Percentiles rank a stretch among this genome's conserved stretches.
phyloP scores from a whole-genome alignment of 2,329 filamentous ascomycete genomes.

The Cercospora canescens region DNA sequence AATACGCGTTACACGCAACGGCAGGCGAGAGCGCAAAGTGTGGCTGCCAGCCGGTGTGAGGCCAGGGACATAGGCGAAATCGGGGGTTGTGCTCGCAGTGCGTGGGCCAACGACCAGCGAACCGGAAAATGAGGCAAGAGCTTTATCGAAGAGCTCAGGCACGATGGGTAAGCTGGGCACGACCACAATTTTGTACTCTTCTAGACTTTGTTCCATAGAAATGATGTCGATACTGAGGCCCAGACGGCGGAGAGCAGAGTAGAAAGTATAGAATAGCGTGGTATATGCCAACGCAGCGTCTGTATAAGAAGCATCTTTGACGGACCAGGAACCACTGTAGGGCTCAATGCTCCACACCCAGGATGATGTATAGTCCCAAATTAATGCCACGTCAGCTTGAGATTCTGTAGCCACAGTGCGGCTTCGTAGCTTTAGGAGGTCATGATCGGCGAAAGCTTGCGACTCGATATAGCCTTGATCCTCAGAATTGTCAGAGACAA shows the following conservation, averaged over 20 bases:
- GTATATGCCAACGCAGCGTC: conserved; percentile 19
- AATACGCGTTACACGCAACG: conserved; percentile 24
- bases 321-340: conserved; percentile 24
- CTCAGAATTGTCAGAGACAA: conserved; percentile 22
- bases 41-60: conserved; percentile 20
- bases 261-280: conserved; percentile 25
- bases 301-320: conserved; percentile 23
- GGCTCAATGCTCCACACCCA: conserved; percentile 30
- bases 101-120: conserved; percentile 24
- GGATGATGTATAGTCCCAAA: conserved; percentile 26
- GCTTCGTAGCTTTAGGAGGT: conserved; percentile 16
- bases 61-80: conserved; percentile 26
- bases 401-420: neutral
- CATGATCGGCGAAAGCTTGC: conserved; percentile 20
- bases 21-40: conserved; percentile 16
- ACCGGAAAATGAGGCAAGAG: conserved; percentile 19
- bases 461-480: conserved; percentile 25
- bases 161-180: conserved; percentile 28
- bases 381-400: conserved; percentile 24
- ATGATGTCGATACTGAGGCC: conserved; percentile 28
- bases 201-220: conserved; percentile 21
- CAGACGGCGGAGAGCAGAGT: conserved; percentile 25
- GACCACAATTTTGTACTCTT: conserved; percentile 25
- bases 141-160: conserved; percentile 18
- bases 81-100: conserved; percentile 21